Conservation (phyloP, 2,329 filamentous ascomycete genomes). For the Stachybotrys chlorohalonatus region DNA sequence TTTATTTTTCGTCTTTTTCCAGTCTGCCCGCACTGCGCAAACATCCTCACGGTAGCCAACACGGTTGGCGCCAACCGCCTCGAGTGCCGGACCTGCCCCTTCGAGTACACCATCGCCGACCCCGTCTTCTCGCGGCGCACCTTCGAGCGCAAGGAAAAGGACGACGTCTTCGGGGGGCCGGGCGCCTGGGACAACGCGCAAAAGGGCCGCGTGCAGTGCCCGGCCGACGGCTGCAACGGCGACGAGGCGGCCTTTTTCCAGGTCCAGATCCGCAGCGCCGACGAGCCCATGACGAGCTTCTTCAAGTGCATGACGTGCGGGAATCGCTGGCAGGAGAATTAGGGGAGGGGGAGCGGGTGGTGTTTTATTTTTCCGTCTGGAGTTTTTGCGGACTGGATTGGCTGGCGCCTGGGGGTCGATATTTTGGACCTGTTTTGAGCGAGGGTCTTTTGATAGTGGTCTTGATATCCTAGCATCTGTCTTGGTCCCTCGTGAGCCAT, state of each 20-base stretch:
- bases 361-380: neutral
- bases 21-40: slow-evolving; percentile 80
- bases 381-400: neutral
- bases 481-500: too few relatives aligned
- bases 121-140: slow-evolving; percentile 75
- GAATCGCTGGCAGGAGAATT: slow-evolving; percentile 60
- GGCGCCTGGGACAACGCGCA: slow-evolving; percentile 88
- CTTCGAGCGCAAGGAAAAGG: slow-evolving; percentile 79
- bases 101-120: slow-evolving; percentile 73
- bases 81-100: slow-evolving; percentile 92
- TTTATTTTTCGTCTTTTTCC: neutral
- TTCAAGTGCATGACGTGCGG: slow-evolving; percentile 71
- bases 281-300: slow-evolving; percentile 97
- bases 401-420: neutral
- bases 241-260: slow-evolving; percentile 88
- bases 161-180: slow-evolving; percentile 82
- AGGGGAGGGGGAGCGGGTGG: slow-evolving; percentile 6
- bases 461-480: too few relatives aligned
- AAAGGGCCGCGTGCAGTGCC: slow-evolving; percentile 75
- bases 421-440: too few relatives aligned
- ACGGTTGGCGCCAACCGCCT: slow-evolving; percentile 65
- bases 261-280: slow-evolving; percentile 93
- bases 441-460: too few relatives aligned
- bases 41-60: slow-evolving; percentile 67
- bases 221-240: slow-evolving; percentile 70